phyloP scores from a whole-genome alignment of 495 filamentous ascomycete genomes.

The Penicillium egyptiacum region DNA sequence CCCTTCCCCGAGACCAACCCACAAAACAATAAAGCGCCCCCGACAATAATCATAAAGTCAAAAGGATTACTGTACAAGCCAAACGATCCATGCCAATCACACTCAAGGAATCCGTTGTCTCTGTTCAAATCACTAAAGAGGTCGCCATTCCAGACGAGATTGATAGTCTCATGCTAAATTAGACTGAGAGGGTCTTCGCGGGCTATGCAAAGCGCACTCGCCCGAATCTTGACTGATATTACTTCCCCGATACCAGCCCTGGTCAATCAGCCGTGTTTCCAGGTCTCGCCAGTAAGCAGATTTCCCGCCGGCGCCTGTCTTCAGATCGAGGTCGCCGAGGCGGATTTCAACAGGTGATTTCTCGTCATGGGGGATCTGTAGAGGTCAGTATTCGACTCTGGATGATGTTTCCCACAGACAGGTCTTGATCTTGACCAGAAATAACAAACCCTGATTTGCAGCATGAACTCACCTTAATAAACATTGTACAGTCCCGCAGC shows the following conservation, averaged over 20 bases:
- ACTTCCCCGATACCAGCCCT: constrained; percentile 69
- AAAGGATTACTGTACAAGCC: neutral
- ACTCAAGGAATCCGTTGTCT: neutral
- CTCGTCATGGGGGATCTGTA: constrained; percentile 32
- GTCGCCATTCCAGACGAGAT: neutral
- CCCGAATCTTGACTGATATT: constrained; percentile 29
- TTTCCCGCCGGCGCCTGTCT: constrained; percentile 68
- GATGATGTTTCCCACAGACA: neutral
- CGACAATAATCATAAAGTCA: neutral
- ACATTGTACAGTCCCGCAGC: constrained; percentile 83
- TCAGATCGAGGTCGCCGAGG: constrained; percentile 86
- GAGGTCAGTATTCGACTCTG: constrained; percentile 4
- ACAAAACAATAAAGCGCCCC: neutral
- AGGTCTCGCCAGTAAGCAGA: constrained; percentile 67
- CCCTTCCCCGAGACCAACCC: neutral
- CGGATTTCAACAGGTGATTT: constrained; percentile 62
- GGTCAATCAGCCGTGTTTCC: constrained; percentile 62
- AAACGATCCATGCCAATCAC: neutral
- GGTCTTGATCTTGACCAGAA: neutral
- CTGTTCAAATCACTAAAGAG: no score
- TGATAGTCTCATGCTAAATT: neutral
- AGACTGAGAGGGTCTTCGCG: constrained; percentile 9
- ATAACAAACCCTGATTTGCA: neutral
- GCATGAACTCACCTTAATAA: constrained; percentile 57
- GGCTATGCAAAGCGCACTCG: constrained; percentile 36